These are phyloP conservation scores for Fraxinus pennsylvanica DNA, from an alignment of 257 asterid species.

Conservation along the genomic window DNA sequence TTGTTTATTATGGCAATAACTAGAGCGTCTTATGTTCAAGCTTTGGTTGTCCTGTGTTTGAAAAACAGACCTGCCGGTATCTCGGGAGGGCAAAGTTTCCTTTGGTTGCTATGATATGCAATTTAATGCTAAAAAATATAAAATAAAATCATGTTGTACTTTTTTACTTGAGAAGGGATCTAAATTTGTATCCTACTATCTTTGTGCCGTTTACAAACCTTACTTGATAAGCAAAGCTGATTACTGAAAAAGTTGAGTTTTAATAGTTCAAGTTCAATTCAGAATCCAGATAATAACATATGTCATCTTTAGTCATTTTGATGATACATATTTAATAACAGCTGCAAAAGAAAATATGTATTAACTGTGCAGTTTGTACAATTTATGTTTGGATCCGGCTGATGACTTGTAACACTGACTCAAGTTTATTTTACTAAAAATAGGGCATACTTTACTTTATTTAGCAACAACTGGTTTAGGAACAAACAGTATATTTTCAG, in stretches of 20 bases:
- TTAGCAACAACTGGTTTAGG: background rate
- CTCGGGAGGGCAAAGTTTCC: constrained; percentile 14
- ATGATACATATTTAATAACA: background rate
- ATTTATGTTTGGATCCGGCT: background rate
- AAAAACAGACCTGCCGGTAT: background rate
- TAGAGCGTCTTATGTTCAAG: background rate
- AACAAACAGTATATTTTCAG: background rate
- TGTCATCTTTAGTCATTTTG: background rate
- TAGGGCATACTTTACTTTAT: background rate
- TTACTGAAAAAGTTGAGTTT: background rate
- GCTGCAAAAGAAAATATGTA: background rate
- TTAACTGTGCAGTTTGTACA: background rate
- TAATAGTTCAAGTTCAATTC: background rate
- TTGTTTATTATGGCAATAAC: constrained; percentile 20
- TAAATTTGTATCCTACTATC: background rate
- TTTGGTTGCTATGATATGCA: background rate
- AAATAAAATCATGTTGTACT: background rate
- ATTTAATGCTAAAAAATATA: background rate
- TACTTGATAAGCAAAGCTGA: background rate
- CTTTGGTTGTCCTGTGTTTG: constrained; percentile 18
- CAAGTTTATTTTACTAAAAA: background rate
- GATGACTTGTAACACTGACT: background rate
- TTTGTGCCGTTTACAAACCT: background rate
- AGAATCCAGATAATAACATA: background rate
- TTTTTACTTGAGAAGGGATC: background rate